Evolutionary conservation across 2,329 filamentous ascomycete genomes (phyloP), one percentile per base, ranked within the genome.

Genomic region (Penicillium sp.): DNA sequence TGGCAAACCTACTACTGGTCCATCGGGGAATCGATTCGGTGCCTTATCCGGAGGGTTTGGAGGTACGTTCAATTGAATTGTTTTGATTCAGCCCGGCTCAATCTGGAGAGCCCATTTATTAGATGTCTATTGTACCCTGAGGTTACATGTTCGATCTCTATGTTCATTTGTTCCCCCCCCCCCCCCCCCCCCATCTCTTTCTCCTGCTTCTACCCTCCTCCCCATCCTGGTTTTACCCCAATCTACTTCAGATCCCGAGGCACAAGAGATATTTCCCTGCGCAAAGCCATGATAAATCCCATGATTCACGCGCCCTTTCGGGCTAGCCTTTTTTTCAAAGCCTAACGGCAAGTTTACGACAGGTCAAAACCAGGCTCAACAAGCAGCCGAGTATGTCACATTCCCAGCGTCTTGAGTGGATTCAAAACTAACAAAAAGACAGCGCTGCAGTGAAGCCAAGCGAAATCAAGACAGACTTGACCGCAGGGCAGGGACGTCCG

Each of bases 401-500:
- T 41, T 17, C 49, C 10, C 25, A 10, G 33, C 9, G 10, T 4
- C 17, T 42, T n/a, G 25, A 29, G 48, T 42, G 56, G 58, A 64
- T 57, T 21, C 44, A 17, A 17, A 36, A 51, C 59, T 67, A 70
- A 74, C 56, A 49, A 42, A 5, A 55, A 63, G 13, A 58, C 68
- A 81, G 78, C 56, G 81, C 85, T 70, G 80, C 75, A 44, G 74
- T 92, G 41, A 83, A 77, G n/a, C 75, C 77, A 42, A 83, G 84
- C 0, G 77, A 76, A 2, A 88, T 96, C 65, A 81, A 82, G 59
- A 76, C 77, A 53, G 91, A 96, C 69, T 79, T 96, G 45, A 84
- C 81, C 0, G 61, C 66, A 23, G 74, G 74, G 6, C 80, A 81
- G 23, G 90, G 94, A 59, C 82, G 83, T 9, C 93, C 93, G 19